Evolutionary conservation across 805 yeast species (phyloP).

Genomic region (Isabelozyma rhagii): DNA sequence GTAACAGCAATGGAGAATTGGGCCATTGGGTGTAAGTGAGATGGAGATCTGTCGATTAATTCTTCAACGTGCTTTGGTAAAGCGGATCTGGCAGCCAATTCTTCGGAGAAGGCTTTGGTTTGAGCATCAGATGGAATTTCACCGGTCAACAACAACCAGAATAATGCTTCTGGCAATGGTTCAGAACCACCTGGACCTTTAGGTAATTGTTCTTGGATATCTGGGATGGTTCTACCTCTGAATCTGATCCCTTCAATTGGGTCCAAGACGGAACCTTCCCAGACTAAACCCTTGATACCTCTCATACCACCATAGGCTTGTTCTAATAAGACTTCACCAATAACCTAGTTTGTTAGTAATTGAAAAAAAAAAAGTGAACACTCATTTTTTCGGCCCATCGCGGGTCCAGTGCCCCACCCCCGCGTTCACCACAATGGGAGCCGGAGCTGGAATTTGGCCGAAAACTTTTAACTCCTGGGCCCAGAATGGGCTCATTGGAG

Average conservation of each 20-base stretch:
- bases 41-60: conserved; percentile 61
- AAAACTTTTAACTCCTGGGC: no score
- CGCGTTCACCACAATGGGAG: conserved; percentile 1
- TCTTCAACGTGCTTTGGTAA: conserved; percentile 64
- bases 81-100: conserved; percentile 61
- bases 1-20: conserved; percentile 74
- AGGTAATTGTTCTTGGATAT: conserved; percentile 66
- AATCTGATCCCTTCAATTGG: conserved; percentile 74
- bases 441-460: background rate
- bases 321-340: conserved; percentile 44
- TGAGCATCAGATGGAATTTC: conserved; percentile 63
- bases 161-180: conserved; percentile 72
- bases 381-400: background rate
- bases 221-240: conserved; percentile 73
- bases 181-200: conserved; percentile 55
- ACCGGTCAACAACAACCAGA: conserved; percentile 77
- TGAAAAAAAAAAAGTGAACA: background rate
- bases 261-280: conserved; percentile 80
- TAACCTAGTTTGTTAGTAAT: conserved; percentile 20
- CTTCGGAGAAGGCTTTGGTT: conserved; percentile 52
- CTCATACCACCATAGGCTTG: conserved; percentile 74
- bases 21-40: conserved; percentile 78
- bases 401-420: conserved; percentile 4
- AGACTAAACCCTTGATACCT: conserved; percentile 68
- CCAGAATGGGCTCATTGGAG: no score